Evolutionary conservation across 345 rosid genomes (phyloP).

Genomic region (Salix viminalis): DNA sequence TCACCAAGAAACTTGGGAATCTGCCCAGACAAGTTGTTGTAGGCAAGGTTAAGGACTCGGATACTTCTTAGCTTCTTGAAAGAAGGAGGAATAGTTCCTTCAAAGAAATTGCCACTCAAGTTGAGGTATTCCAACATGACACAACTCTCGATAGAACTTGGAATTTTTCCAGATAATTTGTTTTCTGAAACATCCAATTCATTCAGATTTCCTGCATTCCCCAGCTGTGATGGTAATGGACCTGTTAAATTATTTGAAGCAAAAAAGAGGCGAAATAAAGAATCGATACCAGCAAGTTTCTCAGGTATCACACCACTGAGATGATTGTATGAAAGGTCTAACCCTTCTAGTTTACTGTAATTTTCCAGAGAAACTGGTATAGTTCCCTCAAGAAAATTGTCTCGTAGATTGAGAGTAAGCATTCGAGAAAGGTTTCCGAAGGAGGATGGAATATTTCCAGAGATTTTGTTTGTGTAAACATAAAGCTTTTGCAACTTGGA

Average conservation of each 20-base stretch:
- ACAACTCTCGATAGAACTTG: no score
- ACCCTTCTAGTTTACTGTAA: not conserved
- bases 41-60: not conserved
- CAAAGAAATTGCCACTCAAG: not conserved
- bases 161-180: no score
- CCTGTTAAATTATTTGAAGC: not conserved
- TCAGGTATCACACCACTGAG: not conserved
- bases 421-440: no score
- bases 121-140: no score
- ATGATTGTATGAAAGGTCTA: not conserved
- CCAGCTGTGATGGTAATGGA: no score
- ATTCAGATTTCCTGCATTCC: no score
- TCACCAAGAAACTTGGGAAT: not conserved
- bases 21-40: not conserved
- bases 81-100: not conserved
- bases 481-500: no score
- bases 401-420: not conserved
- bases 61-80: not conserved
- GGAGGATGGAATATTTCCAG: no score
- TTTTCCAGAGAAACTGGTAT: not conserved
- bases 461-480: no score
- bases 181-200: no score
- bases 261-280: fast-evolving
- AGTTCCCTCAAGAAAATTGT: not conserved
- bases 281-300: not conserved